Percentiles rank a stretch among this genome's conserved stretches.
Evolutionary conservation across 1,284 basidiomycete genomes (phyloP).

Genomic region (Cryptococcus maquisensis): DNA sequence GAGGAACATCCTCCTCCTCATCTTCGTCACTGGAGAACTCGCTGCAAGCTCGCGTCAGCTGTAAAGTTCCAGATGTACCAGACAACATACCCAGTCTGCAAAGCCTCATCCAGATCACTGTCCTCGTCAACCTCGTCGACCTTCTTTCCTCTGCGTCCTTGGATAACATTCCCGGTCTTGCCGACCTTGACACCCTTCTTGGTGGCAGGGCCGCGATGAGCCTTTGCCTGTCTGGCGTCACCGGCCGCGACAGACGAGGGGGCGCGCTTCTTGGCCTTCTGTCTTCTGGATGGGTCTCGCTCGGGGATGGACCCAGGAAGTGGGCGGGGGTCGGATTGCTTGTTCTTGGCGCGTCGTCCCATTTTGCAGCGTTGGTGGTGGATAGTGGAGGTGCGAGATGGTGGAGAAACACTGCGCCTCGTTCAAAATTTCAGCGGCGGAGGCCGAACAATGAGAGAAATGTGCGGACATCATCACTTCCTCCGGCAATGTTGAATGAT

Average conservation of each 20-base stretch:
- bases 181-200: conserved; percentile 14
- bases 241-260: conserved; percentile 16
- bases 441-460: background rate
- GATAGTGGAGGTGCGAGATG: background rate
- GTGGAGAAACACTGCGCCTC: background rate
- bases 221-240: conserved; percentile 23
- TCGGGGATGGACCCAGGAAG: conserved; percentile 48
- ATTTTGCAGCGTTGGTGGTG: conserved; percentile 48
- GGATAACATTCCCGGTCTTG: conserved; percentile 1
- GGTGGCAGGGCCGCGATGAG: conserved; percentile 12
- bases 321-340: conserved; percentile 73
- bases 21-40: conserved; percentile 51
- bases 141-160: conserved; percentile 26
- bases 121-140: conserved; percentile 41
- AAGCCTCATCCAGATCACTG: conserved; percentile 44
- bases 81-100: conserved; percentile 37
- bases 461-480: background rate
- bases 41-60: conserved; percentile 14
- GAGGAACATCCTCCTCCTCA: conserved; percentile 45
- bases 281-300: conserved; percentile 12
- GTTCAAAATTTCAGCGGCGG: background rate
- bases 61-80: background rate
- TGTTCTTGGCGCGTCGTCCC: conserved; percentile 87
- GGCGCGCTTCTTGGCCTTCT: conserved; percentile 34
- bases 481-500: too few species aligned